A percentile compares a stretch with the other conserved stretches of the same genome.
phyloP scores from a whole-genome alignment of 306 rosid species.

The Casuarina equisetifolia region DNA sequence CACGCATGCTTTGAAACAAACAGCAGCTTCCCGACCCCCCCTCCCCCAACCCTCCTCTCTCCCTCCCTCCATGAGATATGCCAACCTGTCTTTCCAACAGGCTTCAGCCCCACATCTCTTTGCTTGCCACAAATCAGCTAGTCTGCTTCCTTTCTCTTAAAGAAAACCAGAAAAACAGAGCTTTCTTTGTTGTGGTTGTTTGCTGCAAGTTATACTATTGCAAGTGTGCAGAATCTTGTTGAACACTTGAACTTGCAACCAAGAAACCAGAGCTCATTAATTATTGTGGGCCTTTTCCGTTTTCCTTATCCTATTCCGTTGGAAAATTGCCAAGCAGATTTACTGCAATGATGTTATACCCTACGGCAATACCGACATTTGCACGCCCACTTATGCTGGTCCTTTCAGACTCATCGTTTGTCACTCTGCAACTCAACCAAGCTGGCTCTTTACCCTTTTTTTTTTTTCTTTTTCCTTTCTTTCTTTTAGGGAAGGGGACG shows the following conservation, averaged over 20 bases:
- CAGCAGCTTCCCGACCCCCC: conserved; percentile 30
- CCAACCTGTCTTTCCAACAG: conserved; percentile 52
- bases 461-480: too few species aligned
- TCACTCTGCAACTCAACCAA: neutral
- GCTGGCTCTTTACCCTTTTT: neutral
- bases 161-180: conserved; percentile 18
- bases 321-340: neutral
- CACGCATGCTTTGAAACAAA: conserved; percentile 61
- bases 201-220: conserved; percentile 4
- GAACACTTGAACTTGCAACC: conserved; percentile 9
- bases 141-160: conserved; percentile 8
- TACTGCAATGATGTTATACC: neutral
- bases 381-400: conserved; percentile 1
- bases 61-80: conserved; percentile 8
- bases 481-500: too few species aligned
- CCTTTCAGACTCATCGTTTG: neutral
- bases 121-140: conserved; percentile 8
- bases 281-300: conserved; percentile 3
- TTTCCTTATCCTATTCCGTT: conserved; percentile 3
- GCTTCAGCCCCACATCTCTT: conserved; percentile 38
- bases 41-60: neutral
- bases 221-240: conserved; percentile 18
- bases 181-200: conserved; percentile 11
- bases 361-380: neutral
- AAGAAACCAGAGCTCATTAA: conserved; percentile 16